Evolutionary conservation across 106 monocot species (phyloP), one percentile per base, ranked within the genome.

Genomic region (Dendrobium officinale): DNA sequence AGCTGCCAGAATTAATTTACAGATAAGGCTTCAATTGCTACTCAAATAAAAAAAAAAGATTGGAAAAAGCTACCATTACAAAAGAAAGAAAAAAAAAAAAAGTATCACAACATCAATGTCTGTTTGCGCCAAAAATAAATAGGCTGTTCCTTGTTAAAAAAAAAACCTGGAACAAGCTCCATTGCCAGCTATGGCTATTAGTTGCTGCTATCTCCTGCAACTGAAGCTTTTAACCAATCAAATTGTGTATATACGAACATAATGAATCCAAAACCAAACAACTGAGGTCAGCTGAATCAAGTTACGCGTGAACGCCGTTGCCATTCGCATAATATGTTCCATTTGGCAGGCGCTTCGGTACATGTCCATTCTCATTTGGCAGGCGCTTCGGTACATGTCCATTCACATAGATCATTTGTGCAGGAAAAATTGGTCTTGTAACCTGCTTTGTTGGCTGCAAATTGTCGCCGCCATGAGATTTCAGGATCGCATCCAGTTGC

Each of bases 281-380:
- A 16, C 31, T 55, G 55, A 24, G 33, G 24, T 37, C 67, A 33
- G 54, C 75, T 22, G 10, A 29, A 44, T 37, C 19, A 66, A 56
- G 78, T 86, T 82, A 93, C 10, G 77, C 81, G 47, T 92, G 91
- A 59, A 95, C 88, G 7, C 90, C 87, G 66, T 92, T 95, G 42
- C 88, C 87, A 18, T 90, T 92, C 3, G 88, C 17, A 73, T 90
- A 88, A 31, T 80, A 80, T 17, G 54, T 67, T 47, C 85, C 83
- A n/a, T 82, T 79, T 1, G 78, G 15, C 20, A 87, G 41, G 82
- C 37, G 84, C 77, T 86, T 85, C 37, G 79, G 37, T 37, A 3
- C n/a, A 58, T 79, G 72, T 19, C 90, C 90, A 64, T 87, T 90
- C 78, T 51, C 13, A 9, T 37, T 37, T 82, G 87, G 77, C 73